phyloP scores from a whole-genome alignment of 345 rosid species.

The Pugionium cornutum region DNA sequence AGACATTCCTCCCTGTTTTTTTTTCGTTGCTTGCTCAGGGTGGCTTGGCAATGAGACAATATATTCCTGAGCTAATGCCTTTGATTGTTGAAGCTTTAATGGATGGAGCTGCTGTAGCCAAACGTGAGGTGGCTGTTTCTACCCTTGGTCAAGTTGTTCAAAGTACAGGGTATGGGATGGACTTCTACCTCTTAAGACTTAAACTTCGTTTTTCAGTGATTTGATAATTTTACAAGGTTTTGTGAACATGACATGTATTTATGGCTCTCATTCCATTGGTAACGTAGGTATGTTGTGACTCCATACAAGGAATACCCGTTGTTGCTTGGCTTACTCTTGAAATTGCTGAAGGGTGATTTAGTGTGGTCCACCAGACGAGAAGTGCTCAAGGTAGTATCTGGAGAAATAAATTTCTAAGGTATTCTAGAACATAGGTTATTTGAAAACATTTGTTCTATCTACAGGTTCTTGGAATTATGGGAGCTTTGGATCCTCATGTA shows the following conservation, averaged over 20 bases:
- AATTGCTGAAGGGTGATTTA: conserved; percentile 92
- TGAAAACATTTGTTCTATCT: conserved; percentile 34
- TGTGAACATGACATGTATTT: background rate
- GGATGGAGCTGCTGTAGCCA: conserved; percentile 96
- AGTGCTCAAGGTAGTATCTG: conserved; percentile 82
- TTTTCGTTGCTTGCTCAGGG: conserved; percentile 58
- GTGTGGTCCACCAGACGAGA: conserved; percentile 97
- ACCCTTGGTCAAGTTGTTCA: conserved; percentile 98
- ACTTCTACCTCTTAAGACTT: conserved; percentile 29
- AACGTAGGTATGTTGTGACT: conserved; percentile 82
- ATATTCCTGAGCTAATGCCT: conserved; percentile 94
- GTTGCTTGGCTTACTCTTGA: conserved; percentile 91
- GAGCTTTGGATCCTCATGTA: conserved; percentile 95
- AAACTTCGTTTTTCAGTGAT: background rate
- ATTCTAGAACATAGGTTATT: conserved; percentile 27
- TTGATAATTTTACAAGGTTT: conserved; percentile 7
- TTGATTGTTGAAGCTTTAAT: conserved; percentile 88
- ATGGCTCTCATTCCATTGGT: conserved; percentile 29
- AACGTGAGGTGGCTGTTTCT: conserved; percentile 97
- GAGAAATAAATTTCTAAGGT: conserved; percentile 28
- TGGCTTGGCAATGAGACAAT: conserved; percentile 92
- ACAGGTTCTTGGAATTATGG: conserved; percentile 99
- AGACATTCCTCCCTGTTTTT: conserved; percentile 12
- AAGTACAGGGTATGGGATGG: conserved; percentile 80
- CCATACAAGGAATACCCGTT: conserved; percentile 92